Percentiles rank a stretch among this genome's conserved stretches.
These are phyloP conservation scores for Oidium heveae DNA, from an alignment of 2,329 filamentous ascomycete genomes.

Conservation along the genomic window DNA sequence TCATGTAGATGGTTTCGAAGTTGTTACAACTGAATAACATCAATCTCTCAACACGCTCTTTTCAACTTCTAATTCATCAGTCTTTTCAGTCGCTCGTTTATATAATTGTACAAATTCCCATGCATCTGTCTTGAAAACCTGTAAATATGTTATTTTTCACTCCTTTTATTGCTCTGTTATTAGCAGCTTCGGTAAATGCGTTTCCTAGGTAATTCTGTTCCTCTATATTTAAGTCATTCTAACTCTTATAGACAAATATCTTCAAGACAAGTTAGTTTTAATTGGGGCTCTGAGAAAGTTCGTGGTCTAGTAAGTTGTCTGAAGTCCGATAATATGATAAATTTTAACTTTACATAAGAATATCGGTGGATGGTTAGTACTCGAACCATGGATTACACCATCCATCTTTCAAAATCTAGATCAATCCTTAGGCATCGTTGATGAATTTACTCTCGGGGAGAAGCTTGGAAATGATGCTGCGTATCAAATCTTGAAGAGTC, in stretches of 20 bases:
- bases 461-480: constrained; percentile 22
- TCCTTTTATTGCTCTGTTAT: too few relatives aligned
- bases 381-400: constrained; percentile 27
- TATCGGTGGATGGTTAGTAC: constrained; percentile 16
- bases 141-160: too few relatives aligned
- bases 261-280: constrained; percentile 15
- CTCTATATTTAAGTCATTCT: too few relatives aligned
- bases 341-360: constrained; percentile 5
- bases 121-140: too few relatives aligned
- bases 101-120: too few relatives aligned
- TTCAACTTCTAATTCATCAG: too few relatives aligned
- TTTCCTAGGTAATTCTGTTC: too few relatives aligned
- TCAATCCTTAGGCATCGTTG: constrained; percentile 12
- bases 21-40: too few relatives aligned
- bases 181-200: too few relatives aligned
- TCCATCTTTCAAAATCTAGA: constrained; percentile 22
- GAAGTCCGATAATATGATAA: neutral
- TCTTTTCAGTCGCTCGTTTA: too few relatives aligned
- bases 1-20: too few relatives aligned
- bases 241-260: neutral
- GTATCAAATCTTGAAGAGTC: constrained; percentile 25
- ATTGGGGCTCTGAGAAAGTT: constrained; percentile 24
- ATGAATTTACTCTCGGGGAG: constrained; percentile 15
- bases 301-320: constrained; percentile 10
- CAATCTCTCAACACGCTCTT: too few relatives aligned